These are phyloP conservation scores for Aaosphaeria pasadenensis DNA, from an alignment of 2,329 filamentous ascomycete species.

Conservation along the genomic window DNA sequence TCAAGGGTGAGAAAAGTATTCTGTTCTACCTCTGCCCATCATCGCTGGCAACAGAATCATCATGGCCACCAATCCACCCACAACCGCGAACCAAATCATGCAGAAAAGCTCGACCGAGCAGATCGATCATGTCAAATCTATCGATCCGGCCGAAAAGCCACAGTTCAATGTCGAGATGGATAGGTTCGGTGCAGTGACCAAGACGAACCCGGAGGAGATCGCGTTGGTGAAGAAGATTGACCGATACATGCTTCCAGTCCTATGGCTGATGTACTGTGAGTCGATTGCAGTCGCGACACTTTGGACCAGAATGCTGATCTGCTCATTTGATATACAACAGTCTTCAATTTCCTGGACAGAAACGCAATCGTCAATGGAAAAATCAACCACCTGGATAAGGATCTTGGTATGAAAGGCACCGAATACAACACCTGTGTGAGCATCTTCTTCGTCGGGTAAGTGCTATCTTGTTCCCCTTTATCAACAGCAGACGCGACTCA, in stretches of 20 bases:
- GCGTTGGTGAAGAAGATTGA: conserved; percentile 24
- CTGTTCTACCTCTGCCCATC: not conserved
- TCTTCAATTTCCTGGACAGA: conserved; percentile 50
- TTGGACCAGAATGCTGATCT: not conserved
- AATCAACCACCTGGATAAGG: conserved; percentile 59
- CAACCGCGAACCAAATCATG: not conserved
- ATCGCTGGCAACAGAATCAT: not conserved
- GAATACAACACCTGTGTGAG: conserved; percentile 61
- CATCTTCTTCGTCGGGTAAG: conserved; percentile 55
- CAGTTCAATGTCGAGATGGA: conserved; percentile 11
- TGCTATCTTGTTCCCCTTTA: conserved; percentile 14
- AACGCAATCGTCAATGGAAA: conserved; percentile 64
- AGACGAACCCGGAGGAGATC: conserved; percentile 20
- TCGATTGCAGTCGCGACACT: not conserved
- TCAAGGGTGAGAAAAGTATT: not conserved
- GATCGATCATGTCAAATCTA: not conserved
- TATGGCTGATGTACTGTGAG: not conserved
- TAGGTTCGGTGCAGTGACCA: conserved; percentile 18
- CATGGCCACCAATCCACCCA: not conserved
- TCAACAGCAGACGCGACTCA: conserved; percentile 39
- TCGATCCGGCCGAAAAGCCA: not conserved
- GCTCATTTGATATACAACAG: not conserved
- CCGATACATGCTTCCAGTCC: conserved; percentile 13
- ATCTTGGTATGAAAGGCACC: conserved; percentile 51
- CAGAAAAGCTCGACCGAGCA: not conserved